phyloP scores from a whole-genome alignment of 345 rosid species.

The Lepidium didymum region DNA sequence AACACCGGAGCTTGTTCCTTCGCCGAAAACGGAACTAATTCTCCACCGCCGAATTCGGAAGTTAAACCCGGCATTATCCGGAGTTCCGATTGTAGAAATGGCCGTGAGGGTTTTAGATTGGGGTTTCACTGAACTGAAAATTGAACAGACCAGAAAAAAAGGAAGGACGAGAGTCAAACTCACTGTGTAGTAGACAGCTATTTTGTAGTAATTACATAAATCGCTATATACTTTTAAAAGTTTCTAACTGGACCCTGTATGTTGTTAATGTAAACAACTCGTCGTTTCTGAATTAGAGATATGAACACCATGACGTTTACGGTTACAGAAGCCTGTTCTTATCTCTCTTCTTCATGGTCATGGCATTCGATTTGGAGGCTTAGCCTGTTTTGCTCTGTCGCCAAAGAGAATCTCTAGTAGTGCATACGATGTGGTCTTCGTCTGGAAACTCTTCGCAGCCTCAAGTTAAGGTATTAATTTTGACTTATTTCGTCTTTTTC shows the following conservation, averaged over 20 bases:
- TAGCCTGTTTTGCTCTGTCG: not conserved
- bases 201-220: not conserved
- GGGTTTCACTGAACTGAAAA: not conserved
- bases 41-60: constrained; percentile 31
- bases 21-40: not conserved
- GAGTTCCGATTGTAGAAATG: constrained; percentile 22
- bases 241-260: not conserved
- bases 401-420: not conserved
- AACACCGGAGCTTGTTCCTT: constrained; percentile 31
- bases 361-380: not conserved
- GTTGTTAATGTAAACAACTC: not conserved
- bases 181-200: not conserved
- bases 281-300: not conserved
- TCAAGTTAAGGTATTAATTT: constrained; percentile 16
- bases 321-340: not conserved
- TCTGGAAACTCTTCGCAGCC: constrained; percentile 25
- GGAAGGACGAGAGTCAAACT: not conserved
- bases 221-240: not conserved
- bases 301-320: constrained; percentile 1
- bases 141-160: not conserved
- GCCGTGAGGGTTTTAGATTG: constrained; percentile 29
- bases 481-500: not conserved
- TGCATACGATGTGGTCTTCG: constrained; percentile 19
- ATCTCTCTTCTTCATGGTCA: constrained; percentile 5
- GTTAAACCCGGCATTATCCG: constrained; percentile 45